Percentiles rank a stretch among this genome's conserved stretches.
Conservation (phyloP, 768 basidiomycete genomes). For the Fomitopsis serialis region DNA sequence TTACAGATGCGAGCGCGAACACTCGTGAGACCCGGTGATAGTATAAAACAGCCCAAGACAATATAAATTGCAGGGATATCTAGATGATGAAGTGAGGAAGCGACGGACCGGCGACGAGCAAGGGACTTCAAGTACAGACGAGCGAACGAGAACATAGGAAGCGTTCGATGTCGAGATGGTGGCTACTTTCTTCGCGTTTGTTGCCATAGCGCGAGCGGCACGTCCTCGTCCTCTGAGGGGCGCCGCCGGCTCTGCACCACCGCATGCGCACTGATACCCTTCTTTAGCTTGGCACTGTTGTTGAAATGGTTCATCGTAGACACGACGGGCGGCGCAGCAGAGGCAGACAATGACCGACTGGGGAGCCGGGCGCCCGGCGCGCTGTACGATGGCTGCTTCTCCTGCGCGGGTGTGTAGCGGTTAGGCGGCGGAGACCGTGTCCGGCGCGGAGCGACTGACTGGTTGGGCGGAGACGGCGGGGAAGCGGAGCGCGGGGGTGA, state of each 20-base stretch:
- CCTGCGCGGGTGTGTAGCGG: slow-evolving; percentile 30
- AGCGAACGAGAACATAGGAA: not conserved
- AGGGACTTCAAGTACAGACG: not conserved
- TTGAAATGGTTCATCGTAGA: slow-evolving; percentile 34
- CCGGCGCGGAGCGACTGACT: slow-evolving; percentile 31
- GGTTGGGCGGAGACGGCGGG: slow-evolving; percentile 21
- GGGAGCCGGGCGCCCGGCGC: slow-evolving; percentile 33
- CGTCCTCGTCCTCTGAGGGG: slow-evolving; percentile 68
- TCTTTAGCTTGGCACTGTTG: slow-evolving; percentile 48
- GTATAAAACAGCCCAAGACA: slow-evolving; percentile 4
- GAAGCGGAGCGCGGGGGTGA: slow-evolving; percentile 27
- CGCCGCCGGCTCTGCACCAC: slow-evolving; percentile 37
- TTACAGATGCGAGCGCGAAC: not conserved
- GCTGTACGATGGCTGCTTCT: slow-evolving; percentile 19
- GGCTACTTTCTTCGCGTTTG: slow-evolving; percentile 59
- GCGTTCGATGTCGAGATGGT: not conserved
- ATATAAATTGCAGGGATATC: slow-evolving; percentile 23
- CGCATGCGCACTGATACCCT: slow-evolving; percentile 64
- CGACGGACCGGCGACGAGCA: not conserved
- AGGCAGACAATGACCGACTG: slow-evolving; percentile 70
- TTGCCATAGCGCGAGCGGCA: slow-evolving; percentile 76
- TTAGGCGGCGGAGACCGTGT: slow-evolving; percentile 52
- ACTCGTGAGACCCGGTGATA: not conserved
- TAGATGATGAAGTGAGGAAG: slow-evolving; percentile 13
- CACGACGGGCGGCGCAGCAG: slow-evolving; percentile 41